Percentiles rank a stretch among this genome's conserved stretches.
Conservation (phyloP, 345 rosid species). For the Lumnitzera littorea region DNA sequence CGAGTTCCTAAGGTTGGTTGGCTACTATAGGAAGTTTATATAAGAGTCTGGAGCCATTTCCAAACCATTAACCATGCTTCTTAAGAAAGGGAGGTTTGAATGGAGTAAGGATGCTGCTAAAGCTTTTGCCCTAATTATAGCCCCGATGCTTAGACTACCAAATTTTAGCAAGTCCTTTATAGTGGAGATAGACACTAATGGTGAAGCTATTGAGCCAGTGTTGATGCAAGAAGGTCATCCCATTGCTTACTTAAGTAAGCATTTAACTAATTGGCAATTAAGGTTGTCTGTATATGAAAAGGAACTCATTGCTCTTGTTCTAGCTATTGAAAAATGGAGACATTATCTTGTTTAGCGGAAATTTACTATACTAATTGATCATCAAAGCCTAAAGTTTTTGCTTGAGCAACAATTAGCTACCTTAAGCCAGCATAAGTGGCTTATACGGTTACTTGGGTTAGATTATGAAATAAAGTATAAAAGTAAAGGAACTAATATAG, state of each 20-base stretch:
- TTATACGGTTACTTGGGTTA: not conserved
- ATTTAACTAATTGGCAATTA: not conserved
- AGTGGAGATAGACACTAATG: not conserved
- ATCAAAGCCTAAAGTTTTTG: not conserved
- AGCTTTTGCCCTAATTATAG: not conserved
- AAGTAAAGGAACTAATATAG: not conserved
- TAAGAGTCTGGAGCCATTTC: not conserved
- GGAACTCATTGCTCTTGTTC: conserved; percentile 2
- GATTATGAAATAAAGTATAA: conserved; percentile 2
- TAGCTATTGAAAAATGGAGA: conserved; percentile 6
- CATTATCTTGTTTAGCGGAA: not conserved
- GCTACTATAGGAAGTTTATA: not conserved
- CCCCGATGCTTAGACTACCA: not conserved
- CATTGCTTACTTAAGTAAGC: conserved; percentile 5
- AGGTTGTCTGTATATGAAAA: conserved; percentile 1
- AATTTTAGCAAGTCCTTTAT: not conserved
- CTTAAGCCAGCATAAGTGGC: conserved; percentile 5
- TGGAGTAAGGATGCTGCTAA: not conserved
- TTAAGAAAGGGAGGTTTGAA: not conserved
- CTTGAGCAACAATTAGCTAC: not conserved
- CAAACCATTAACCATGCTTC: not conserved
- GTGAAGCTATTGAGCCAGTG: not conserved
- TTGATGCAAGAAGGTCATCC: not conserved
- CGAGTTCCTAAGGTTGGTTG: not conserved
- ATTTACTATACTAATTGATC: conserved; percentile 7